Conservation (phyloP, 768 basidiomycete species). For the Melanogaster broomeanus region DNA sequence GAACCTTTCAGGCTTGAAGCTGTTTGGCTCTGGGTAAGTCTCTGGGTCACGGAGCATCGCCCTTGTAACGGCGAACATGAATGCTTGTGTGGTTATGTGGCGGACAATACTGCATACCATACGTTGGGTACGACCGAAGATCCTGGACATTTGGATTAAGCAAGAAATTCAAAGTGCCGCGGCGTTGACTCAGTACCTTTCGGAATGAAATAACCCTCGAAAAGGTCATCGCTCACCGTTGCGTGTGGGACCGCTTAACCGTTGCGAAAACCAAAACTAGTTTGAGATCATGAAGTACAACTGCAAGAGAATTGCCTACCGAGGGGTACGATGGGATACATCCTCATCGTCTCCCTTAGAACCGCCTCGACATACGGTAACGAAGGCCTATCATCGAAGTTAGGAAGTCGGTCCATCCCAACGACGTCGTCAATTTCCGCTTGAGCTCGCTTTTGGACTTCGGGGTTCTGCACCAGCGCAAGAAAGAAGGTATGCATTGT, state of each 20-base stretch:
- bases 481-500: neutral
- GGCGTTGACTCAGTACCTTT: conserved; percentile 28
- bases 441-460: neutral
- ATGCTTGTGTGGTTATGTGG: neutral
- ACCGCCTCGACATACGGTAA: conserved; percentile 7
- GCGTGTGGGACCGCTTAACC: conserved; percentile 20
- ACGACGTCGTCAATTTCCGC: conserved; percentile 5
- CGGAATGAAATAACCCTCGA: conserved; percentile 49
- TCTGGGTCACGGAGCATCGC: conserved; percentile 1
- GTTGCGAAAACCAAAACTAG: neutral
- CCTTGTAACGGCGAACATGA: neutral
- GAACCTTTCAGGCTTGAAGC: conserved; percentile 30
- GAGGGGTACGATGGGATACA: neutral
- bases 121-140: neutral
- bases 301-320: neutral
- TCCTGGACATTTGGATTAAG: neutral
- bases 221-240: conserved; percentile 36
- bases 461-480: conserved; percentile 2
- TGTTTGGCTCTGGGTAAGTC: conserved; percentile 15
- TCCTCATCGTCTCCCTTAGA: neutral
- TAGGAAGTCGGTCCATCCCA: conserved; percentile 5
- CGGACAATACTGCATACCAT: neutral
- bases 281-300: neutral
- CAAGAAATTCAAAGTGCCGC: neutral
- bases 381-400: neutral